Conservation (phyloP, 805 yeast genomes). For the Metschnikowia arizonensis region DNA sequence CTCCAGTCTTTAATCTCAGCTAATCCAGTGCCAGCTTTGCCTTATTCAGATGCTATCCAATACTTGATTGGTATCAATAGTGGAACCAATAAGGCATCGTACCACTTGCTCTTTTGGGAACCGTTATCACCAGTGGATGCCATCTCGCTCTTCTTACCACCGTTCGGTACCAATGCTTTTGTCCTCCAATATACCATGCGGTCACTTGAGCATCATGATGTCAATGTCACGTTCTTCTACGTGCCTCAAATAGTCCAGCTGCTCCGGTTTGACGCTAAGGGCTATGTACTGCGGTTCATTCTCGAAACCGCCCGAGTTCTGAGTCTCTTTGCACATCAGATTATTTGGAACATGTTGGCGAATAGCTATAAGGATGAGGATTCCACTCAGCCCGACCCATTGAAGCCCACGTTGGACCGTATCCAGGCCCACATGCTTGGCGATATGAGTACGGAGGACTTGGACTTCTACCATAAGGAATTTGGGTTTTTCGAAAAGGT, state of each 20-base stretch:
- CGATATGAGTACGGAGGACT: constrained; percentile 58
- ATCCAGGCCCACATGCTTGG: constrained; percentile 63
- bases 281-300: constrained; percentile 84
- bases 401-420: constrained; percentile 78
- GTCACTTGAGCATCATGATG: constrained; percentile 82
- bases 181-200: constrained; percentile 86
- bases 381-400: constrained; percentile 66
- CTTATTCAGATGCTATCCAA: constrained; percentile 56
- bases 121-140: constrained; percentile 80
- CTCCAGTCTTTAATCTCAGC: constrained; percentile 44
- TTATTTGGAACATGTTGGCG: constrained; percentile 96
- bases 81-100: constrained; percentile 34
- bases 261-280: constrained; percentile 73
- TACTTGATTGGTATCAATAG: constrained; percentile 44
- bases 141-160: constrained; percentile 77
- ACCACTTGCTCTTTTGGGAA: constrained; percentile 60
- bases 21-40: constrained; percentile 57
- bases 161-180: constrained; percentile 59
- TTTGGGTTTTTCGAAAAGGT: constrained; percentile 87
- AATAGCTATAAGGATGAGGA: constrained; percentile 91
- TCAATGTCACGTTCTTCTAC: constrained; percentile 85
- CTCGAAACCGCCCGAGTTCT: constrained; percentile 89
- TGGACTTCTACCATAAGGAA: constrained; percentile 70
- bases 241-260: constrained; percentile 98
- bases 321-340: constrained; percentile 92